Evolutionary conservation across 345 rosid genomes (phyloP).

Genomic region (Eucalyptus sp.): DNA sequence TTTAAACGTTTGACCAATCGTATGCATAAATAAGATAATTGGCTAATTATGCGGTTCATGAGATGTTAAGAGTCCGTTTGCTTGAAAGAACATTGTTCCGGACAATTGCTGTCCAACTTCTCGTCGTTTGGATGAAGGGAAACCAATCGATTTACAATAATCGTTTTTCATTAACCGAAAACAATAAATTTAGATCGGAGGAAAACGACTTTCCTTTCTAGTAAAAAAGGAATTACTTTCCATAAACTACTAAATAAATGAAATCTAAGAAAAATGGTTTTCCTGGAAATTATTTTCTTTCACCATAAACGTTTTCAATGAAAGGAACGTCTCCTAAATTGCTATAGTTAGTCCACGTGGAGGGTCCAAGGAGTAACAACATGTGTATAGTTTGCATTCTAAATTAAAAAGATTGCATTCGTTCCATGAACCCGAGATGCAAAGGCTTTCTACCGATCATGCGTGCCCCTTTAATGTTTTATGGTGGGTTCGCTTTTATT

Average conservation of each 20-base stretch:
- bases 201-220: not conserved
- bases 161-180: fast-evolving
- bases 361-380: not conserved
- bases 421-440: not conserved
- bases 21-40: not conserved
- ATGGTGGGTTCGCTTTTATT: not conserved
- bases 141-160: not conserved
- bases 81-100: not conserved
- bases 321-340: not conserved
- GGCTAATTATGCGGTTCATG: not conserved
- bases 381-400: not conserved
- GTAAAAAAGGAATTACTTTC: not conserved
- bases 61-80: not conserved
- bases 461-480: not conserved
- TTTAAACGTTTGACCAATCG: not conserved
- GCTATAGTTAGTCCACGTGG: not conserved
- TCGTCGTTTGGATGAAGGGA: not conserved
- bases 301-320: not conserved
- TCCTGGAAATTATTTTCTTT: not conserved
- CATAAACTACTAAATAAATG: not conserved
- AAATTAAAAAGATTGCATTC: not conserved
- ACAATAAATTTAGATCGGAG: not conserved
- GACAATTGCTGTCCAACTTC: not conserved
- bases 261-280: not conserved
- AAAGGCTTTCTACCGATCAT: not conserved